Conservation (phyloP, 2,329 filamentous ascomycete species). For the Diplodia seriata region DNA sequence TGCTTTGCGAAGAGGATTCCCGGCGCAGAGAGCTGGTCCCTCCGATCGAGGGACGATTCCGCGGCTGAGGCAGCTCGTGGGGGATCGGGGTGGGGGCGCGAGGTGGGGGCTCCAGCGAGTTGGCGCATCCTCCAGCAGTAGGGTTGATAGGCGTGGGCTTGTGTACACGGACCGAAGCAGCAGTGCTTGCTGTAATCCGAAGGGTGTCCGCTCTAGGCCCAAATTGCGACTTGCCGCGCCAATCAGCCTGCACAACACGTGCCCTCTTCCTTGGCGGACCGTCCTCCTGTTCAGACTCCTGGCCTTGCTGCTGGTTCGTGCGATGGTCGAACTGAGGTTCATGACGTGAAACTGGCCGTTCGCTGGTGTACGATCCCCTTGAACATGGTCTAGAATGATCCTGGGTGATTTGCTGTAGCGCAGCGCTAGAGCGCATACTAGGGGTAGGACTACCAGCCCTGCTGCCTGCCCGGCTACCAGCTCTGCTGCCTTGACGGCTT, state of each 20-base stretch:
- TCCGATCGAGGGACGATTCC: slow-evolving; percentile 35
- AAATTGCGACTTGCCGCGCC: slow-evolving; percentile 74
- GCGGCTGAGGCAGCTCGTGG: slow-evolving; percentile 47
- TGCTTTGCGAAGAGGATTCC: slow-evolving; percentile 61
- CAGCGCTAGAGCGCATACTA: slow-evolving; percentile 47
- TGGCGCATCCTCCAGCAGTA: slow-evolving; percentile 53
- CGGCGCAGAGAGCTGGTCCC: slow-evolving; percentile 63
- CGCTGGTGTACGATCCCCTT: slow-evolving; percentile 47
- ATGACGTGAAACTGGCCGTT: slow-evolving; percentile 34
- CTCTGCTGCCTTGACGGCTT: slow-evolving; percentile 48
- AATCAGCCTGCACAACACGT: slow-evolving; percentile 75
- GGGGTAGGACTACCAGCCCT: slow-evolving; percentile 55
- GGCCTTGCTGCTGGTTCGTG: slow-evolving; percentile 34
- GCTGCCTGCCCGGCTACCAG: slow-evolving; percentile 43
- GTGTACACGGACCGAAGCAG: slow-evolving; percentile 84
- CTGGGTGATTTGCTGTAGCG: slow-evolving; percentile 42
- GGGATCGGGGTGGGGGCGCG: slow-evolving; percentile 80
- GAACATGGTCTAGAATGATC: slow-evolving; percentile 48
- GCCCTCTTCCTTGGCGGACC: slow-evolving; percentile 76
- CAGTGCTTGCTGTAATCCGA: slow-evolving; percentile 87
- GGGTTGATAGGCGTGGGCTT: slow-evolving; percentile 69
- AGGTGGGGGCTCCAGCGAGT: slow-evolving; percentile 73
- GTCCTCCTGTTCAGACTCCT: slow-evolving; percentile 52
- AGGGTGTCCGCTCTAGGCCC: slow-evolving; percentile 78
- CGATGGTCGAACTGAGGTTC: slow-evolving; percentile 15